These are phyloP conservation scores for Gardenia jasminoides DNA, from an alignment of 257 asterid genomes.

Conservation along the genomic window DNA sequence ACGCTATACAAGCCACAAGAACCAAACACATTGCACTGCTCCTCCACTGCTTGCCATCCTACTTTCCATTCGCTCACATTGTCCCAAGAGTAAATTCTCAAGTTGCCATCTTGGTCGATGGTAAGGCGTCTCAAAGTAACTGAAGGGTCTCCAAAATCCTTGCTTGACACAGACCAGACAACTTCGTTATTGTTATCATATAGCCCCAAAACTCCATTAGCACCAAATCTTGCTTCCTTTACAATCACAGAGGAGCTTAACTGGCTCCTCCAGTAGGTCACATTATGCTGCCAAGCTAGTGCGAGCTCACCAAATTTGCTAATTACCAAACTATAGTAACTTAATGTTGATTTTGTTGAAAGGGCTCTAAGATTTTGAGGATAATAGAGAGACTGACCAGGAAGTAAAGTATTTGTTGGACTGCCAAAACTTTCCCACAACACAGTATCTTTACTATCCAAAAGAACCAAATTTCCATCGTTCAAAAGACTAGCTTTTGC, in stretches of 20 bases:
- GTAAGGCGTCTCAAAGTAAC: slow-evolving; percentile 51
- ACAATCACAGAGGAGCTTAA: slow-evolving; percentile 25
- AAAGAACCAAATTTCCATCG: slow-evolving; percentile 58
- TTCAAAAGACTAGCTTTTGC: slow-evolving; percentile 54
- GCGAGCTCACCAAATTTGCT: slow-evolving; percentile 42
- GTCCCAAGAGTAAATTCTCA: slow-evolving; percentile 74
- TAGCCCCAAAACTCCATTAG: slow-evolving; percentile 49
- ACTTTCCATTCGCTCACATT: slow-evolving; percentile 35
- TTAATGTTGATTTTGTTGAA: slow-evolving; percentile 40
- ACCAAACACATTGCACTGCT: slow-evolving; percentile 59
- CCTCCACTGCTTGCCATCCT: slow-evolving; percentile 68
- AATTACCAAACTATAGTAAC: slow-evolving; percentile 56
- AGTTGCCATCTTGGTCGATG: slow-evolving; percentile 59
- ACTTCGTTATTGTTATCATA: slow-evolving; percentile 30
- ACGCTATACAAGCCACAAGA: slow-evolving; percentile 60
- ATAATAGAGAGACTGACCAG: slow-evolving; percentile 49
- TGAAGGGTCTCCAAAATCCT: slow-evolving; percentile 51
- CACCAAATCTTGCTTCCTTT: slow-evolving; percentile 43
- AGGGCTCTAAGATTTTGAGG: slow-evolving; percentile 61
- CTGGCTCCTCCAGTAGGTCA: slow-evolving; percentile 66
- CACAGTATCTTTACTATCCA: slow-evolving; percentile 38
- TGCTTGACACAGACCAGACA: slow-evolving; percentile 58
- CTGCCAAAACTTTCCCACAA: slow-evolving; percentile 59
- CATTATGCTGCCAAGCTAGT: slow-evolving; percentile 69
- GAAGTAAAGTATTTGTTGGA: slow-evolving; percentile 61